These are phyloP conservation scores for Aspergillus aculeatinus DNA, from an alignment of 2,329 filamentous ascomycete species.

Conservation along the genomic window DNA sequence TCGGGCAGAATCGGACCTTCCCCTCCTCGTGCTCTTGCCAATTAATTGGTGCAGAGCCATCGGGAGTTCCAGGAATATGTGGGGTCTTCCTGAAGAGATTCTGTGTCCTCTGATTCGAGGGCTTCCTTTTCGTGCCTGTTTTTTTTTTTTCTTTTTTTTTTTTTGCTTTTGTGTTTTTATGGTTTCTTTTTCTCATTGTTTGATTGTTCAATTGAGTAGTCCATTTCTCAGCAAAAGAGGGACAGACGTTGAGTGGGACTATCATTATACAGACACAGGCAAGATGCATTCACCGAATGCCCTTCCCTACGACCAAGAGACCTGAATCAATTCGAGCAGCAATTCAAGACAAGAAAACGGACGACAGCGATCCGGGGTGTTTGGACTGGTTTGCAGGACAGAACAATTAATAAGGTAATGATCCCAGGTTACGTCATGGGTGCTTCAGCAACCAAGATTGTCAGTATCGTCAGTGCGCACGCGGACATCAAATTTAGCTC, in stretches of 20 bases:
- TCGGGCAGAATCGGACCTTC: slow-evolving; percentile 14
- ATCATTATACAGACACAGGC: neutral
- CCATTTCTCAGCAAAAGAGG: neutral
- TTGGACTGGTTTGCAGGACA: neutral
- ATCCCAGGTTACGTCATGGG: neutral
- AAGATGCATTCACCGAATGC: neutral
- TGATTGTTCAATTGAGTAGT: neutral
- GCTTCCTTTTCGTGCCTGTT: neutral
- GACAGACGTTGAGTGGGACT: neutral
- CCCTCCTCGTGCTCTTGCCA: neutral
- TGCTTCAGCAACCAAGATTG: slow-evolving; percentile 7
- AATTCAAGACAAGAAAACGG: slow-evolving; percentile 2
- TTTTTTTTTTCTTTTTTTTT: slow-evolving; percentile 3
- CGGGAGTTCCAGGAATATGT: slow-evolving; percentile 13
- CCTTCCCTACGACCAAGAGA: neutral
- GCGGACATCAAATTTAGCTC: neutral
- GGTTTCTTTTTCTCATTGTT: neutral
- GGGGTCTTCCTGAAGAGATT: neutral
- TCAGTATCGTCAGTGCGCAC: slow-evolving; percentile 10
- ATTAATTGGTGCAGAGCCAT: slow-evolving; percentile 1
- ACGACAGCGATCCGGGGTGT: slow-evolving; percentile 1
- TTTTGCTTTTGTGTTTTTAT: neutral
- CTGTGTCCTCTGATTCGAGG: neutral
- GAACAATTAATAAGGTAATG: neutral
- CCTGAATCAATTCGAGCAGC: neutral